A percentile compares a stretch with the other conserved stretches of the same genome.
phyloP scores from a whole-genome alignment of 805 yeast species.

The Suhomyces sp. region DNA sequence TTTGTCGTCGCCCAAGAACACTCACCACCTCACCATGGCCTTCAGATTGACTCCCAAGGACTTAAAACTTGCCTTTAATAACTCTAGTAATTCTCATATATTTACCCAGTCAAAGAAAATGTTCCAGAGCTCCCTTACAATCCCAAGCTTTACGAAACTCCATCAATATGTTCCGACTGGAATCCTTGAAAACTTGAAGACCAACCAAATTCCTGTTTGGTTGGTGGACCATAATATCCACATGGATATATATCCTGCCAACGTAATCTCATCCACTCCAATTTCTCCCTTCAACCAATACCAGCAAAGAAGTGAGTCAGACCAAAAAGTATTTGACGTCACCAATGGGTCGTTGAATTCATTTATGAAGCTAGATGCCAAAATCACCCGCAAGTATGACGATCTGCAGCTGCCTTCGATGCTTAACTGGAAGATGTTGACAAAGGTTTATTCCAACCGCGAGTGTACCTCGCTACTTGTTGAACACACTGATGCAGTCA shows the following conservation, averaged over 20 bases:
- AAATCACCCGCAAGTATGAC: slow-evolving; percentile 1
- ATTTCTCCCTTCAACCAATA: slow-evolving; percentile 12
- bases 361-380: slow-evolving; percentile 19
- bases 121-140: neutral
- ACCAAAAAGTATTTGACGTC: slow-evolving; percentile 9
- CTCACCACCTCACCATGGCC: neutral
- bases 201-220: slow-evolving; percentile 17
- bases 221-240: slow-evolving; percentile 9
- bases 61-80: slow-evolving; percentile 6
- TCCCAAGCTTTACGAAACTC: neutral
- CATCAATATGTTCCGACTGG: slow-evolving; percentile 1
- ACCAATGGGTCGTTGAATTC: slow-evolving; percentile 24
- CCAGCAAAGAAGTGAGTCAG: neutral
- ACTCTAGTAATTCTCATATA: neutral
- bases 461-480: slow-evolving; percentile 16
- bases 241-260: neutral
- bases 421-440: slow-evolving; percentile 28
- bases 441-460: slow-evolving; percentile 22
- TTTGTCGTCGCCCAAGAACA: slow-evolving; percentile 24
- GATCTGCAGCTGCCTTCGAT: slow-evolving; percentile 10
- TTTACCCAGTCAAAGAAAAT: slow-evolving; percentile 4
- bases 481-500: slow-evolving; percentile 25
- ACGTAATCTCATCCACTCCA: slow-evolving; percentile 16
- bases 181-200: slow-evolving; percentile 2
- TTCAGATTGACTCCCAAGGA: slow-evolving; percentile 5